These are phyloP conservation scores for Cryptococcus floricola DNA, from an alignment of 1,284 basidiomycete genomes.

Conservation along the genomic window DNA sequence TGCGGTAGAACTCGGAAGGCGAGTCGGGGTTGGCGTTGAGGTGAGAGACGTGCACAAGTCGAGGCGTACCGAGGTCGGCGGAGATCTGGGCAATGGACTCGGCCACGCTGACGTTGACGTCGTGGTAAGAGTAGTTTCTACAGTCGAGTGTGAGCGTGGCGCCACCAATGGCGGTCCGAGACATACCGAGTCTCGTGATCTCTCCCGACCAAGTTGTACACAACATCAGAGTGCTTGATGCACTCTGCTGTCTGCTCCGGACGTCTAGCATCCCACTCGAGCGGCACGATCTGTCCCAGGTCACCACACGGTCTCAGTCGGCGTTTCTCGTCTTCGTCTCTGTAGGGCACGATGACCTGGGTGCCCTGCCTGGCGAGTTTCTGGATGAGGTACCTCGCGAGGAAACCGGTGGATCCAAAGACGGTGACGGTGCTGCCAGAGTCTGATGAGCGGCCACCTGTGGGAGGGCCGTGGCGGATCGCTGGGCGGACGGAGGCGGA, in stretches of 20 bases:
- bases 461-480: constrained; percentile 62
- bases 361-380: constrained; percentile 93
- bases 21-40: constrained; percentile 82
- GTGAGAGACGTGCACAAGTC: constrained; percentile 93
- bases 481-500: constrained; percentile 55
- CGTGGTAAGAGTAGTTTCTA: constrained; percentile 78
- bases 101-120: constrained; percentile 56
- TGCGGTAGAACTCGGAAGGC: constrained; percentile 75
- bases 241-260: constrained; percentile 90
- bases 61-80: constrained; percentile 70
- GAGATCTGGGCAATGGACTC: constrained; percentile 77
- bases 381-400: constrained; percentile 89
- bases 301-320: constrained; percentile 91
- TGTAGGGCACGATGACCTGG: constrained; percentile 91
- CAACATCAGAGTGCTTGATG: constrained; percentile 90
- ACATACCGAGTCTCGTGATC: constrained; percentile 86
- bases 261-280: constrained; percentile 93
- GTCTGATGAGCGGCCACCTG: constrained; percentile 78
- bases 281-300: constrained; percentile 90
- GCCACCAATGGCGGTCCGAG: neutral
- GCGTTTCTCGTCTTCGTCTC: constrained; percentile 91
- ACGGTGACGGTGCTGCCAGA: constrained; percentile 91
- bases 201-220: constrained; percentile 88
- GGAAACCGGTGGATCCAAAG: constrained; percentile 93
- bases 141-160: neutral